Base-by-base conservation (phyloP, 2,329 filamentous ascomycete genomes). In the Ophiostoma perfectum region DNA sequence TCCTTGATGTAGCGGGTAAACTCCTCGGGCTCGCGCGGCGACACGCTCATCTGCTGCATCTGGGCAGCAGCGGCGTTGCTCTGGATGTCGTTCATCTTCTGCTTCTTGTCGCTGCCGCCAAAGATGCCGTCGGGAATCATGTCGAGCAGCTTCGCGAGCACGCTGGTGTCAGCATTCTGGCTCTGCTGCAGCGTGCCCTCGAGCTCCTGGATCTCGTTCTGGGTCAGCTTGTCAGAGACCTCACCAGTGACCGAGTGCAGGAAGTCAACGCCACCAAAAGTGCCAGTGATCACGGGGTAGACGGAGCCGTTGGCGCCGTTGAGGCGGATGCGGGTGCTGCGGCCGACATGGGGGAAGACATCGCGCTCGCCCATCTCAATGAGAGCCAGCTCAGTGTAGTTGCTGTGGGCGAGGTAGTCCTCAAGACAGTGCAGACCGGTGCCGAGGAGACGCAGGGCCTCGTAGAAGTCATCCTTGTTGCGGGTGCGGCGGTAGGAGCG, bases 191-290 rank as follows among this genome's bases (percentile, higher is more conserved):
- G 88, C 18, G 91, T 90, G n/a, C 89, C 90, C 78, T 97, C 91
- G 11, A 97, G 88, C 74, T 93, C 89, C 75, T 96, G 87, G 68
- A 98, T 88, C 76, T 98, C 94, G 70, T 91, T 95, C 77, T 97
- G 93, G 42, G 90, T 93, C 70, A 93, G 82, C 80, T 97, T 97
- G 78, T 97, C 93, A 52, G 90, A 90, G 66, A 97, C 87, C 41
- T 89, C 87, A 69, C 87, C 86, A 63, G 86, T 91, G 42, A 96
- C 93, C 0, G 91, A 95, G 80, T 96, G 92, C 70, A 97, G 81
- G 80, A 97, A 97, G 75, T 97, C 94, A 14, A 97, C 93, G 71
- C 93, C 93, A 71, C 93, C 93, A 78, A 97, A 97, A 6, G 93
- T 97, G 70, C 94, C 93, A 1, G 93, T 97, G 62, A 96, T 85